Conservation (phyloP, 306 rosid genomes). For the Casuarina cunninghamiana region DNA sequence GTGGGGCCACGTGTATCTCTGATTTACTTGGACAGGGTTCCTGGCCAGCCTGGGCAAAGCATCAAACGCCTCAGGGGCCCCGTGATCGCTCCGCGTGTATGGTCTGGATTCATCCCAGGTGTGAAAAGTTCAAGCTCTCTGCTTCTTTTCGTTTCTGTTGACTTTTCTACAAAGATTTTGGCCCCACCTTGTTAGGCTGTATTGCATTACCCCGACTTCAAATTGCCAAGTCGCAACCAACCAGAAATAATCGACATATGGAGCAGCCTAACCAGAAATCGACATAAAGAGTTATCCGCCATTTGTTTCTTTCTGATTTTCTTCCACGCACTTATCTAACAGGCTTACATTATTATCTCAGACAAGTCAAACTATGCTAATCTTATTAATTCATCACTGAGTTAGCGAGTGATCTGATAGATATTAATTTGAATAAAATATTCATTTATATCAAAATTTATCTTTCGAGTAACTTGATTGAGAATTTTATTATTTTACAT, state of each 20-base stretch:
- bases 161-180: neutral
- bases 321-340: no score
- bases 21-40: neutral
- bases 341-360: no score
- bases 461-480: no score
- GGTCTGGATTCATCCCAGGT: slow-evolving; percentile 2
- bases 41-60: slow-evolving; percentile 6
- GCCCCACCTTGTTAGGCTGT: neutral
- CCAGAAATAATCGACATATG: neutral
- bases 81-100: slow-evolving; percentile 6
- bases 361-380: no score
- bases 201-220: neutral
- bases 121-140: neutral
- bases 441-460: no score
- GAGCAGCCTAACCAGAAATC: neutral
- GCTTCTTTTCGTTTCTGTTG: neutral
- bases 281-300: neutral
- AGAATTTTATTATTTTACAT: no score
- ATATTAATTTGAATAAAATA: no score
- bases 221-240: neutral
- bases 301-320: neutral
- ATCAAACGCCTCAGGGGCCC: slow-evolving; percentile 1
- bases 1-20: slow-evolving; percentile 30
- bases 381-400: no score
- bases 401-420: no score